A percentile compares a stretch with the other conserved stretches of the same genome.
phyloP scores from a whole-genome alignment of 1,139 yeast genomes.

The Kurtzmaniella quercitrusa region DNA sequence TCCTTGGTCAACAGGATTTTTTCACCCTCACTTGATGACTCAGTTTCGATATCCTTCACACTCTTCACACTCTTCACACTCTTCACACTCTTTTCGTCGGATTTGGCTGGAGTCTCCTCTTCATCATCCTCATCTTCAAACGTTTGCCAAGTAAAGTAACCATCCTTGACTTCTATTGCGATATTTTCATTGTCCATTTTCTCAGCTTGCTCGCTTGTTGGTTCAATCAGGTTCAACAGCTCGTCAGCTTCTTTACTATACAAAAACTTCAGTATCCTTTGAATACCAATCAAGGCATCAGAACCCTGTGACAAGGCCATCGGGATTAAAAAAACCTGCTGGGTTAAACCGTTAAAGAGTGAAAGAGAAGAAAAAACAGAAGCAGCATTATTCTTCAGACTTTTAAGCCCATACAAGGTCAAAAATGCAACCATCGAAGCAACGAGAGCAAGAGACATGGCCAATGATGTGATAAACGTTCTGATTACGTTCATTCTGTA shows the following conservation, averaged over 20 bases:
- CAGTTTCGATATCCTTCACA: conserved; percentile 6
- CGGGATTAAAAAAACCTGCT: conserved; percentile 60
- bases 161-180: conserved; percentile 49
- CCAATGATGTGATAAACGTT: conserved; percentile 55
- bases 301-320: conserved; percentile 63
- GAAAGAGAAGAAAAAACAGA: conserved; percentile 77
- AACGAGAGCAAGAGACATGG: conserved; percentile 57
- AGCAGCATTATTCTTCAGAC: conserved; percentile 55
- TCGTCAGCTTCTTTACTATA: conserved; percentile 22
- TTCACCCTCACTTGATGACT: conserved; percentile 7
- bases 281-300: conserved; percentile 65
- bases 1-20: background rate
- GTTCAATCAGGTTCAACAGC: conserved; percentile 14
- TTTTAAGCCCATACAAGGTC: conserved; percentile 51
- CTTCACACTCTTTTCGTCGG: conserved; percentile 5
- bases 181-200: conserved; percentile 18
- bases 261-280: conserved; percentile 55
- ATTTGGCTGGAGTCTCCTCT: conserved; percentile 1
- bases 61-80: too few relatives aligned
- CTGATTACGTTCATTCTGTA: conserved; percentile 50
- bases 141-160: conserved; percentile 66
- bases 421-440: conserved; percentile 75
- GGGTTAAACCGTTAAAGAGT: conserved; percentile 58
- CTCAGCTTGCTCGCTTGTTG: conserved; percentile 17
- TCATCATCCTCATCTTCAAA: conserved; percentile 21